phyloP scores from a whole-genome alignment of 352 stramenopile species.

The Pythium monospermum region DNA sequence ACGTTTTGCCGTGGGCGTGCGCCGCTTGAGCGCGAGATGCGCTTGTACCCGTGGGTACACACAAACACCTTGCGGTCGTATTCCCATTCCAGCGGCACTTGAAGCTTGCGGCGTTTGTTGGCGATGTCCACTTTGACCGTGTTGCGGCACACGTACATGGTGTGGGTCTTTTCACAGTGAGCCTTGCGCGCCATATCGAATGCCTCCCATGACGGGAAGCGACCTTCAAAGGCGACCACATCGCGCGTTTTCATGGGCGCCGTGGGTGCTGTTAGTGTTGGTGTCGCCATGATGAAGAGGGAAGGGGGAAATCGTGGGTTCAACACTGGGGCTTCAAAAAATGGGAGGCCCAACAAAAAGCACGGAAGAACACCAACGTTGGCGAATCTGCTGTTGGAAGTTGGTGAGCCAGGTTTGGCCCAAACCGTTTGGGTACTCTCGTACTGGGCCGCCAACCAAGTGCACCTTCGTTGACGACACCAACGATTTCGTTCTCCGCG shows the following conservation, averaged over 20 bases:
- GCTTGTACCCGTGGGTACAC: conserved; percentile 70
- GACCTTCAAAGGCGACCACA: conserved; percentile 60
- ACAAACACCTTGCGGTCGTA: conserved; percentile 77
- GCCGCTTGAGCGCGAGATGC: conserved; percentile 55
- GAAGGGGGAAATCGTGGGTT: too few species aligned
- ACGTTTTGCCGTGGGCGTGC: conserved; percentile 60
- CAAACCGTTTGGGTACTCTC: conserved; percentile 17
- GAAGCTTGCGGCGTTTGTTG: conserved; percentile 65
- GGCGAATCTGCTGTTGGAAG: conserved; percentile 1
- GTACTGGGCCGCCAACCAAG: conserved; percentile 40
- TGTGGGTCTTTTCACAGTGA: conserved; percentile 74
- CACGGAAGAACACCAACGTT: neutral
- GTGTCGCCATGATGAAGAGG: neutral
- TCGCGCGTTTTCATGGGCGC: too few species aligned
- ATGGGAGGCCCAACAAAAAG: neutral
- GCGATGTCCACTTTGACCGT: conserved; percentile 67
- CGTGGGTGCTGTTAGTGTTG: too few species aligned
- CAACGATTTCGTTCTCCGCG: too few species aligned
- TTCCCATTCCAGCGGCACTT: conserved; percentile 56
- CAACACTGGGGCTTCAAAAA: too few species aligned
- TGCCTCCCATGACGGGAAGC: conserved; percentile 72
- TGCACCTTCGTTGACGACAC: too few species aligned
- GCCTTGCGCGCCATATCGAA: conserved; percentile 60
- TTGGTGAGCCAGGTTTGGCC: neutral
- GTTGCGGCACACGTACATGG: conserved; percentile 78